Percentiles rank a stretch among this genome's conserved stretches.
phyloP scores from a whole-genome alignment of 805 yeast genomes.

The Candida tallmaniae region DNA sequence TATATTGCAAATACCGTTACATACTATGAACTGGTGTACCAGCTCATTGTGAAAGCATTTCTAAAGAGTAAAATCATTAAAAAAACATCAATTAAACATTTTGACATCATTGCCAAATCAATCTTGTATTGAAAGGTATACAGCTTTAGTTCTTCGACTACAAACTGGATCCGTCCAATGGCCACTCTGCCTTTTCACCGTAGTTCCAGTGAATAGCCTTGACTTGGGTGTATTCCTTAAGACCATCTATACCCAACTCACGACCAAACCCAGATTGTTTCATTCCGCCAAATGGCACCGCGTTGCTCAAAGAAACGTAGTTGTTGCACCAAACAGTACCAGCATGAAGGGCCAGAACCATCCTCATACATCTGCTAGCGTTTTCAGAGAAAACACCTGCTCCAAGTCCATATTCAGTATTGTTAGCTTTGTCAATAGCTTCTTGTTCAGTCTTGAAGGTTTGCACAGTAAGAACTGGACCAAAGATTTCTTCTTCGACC shows the following conservation, averaged over 20 bases:
- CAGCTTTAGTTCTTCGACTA: too few species aligned
- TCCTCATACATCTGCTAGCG: slow-evolving; percentile 48
- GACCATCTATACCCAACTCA: slow-evolving; percentile 43
- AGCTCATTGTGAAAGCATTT: too few species aligned
- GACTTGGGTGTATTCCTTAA: slow-evolving; percentile 31
- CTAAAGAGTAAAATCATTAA: too few species aligned
- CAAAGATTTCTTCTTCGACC: slow-evolving; percentile 34
- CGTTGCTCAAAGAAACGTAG: slow-evolving; percentile 61
- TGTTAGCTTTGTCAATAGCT: slow-evolving; percentile 58
- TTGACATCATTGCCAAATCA: too few species aligned
- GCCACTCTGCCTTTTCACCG: slow-evolving; percentile 12
- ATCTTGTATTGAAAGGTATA: too few species aligned
- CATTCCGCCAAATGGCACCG: slow-evolving; percentile 59
- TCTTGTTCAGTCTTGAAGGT: slow-evolving; percentile 59
- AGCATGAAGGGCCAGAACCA: slow-evolving; percentile 62
- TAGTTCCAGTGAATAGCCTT: slow-evolving; percentile 20
- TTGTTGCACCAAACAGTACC: slow-evolving; percentile 84
- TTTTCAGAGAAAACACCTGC: slow-evolving; percentile 68
- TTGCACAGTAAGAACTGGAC: slow-evolving; percentile 52
- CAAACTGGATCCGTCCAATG: too few species aligned
- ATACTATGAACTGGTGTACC: too few species aligned
- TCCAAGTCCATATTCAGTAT: slow-evolving; percentile 68
- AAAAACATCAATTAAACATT: too few species aligned
- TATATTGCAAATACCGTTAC: too few species aligned
- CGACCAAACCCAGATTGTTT: slow-evolving; percentile 68